phyloP scores from a whole-genome alignment of 768 basidiomycete species.

The Calocera viscosa region DNA sequence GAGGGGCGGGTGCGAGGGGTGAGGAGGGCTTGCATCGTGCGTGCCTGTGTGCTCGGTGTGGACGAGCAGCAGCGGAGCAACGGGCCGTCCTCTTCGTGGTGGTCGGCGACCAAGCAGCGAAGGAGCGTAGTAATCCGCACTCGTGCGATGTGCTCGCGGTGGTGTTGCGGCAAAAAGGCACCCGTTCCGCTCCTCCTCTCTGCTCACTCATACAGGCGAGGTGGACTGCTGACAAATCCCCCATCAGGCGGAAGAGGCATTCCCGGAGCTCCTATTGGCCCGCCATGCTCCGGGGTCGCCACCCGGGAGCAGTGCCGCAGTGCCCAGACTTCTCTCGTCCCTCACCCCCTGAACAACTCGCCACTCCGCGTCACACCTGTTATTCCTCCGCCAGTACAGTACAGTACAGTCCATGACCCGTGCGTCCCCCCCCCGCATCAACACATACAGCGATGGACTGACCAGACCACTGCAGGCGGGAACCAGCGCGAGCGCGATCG shows the following conservation, averaged over 20 bases:
- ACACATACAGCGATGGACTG: too few relatives aligned
- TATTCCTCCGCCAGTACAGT: neutral
- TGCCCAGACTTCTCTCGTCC: too few relatives aligned
- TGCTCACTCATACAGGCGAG: too few relatives aligned
- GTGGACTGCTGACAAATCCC: neutral
- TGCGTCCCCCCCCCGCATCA: neutral
- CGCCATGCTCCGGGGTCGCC: neutral
- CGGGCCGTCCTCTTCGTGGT: too few relatives aligned
- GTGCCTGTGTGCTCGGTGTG: neutral
- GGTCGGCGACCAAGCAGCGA: too few relatives aligned
- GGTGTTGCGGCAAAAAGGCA: too few relatives aligned
- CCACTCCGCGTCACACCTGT: neutral
- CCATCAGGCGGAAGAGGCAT: neutral
- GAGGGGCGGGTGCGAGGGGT: neutral
- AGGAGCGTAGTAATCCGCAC: too few relatives aligned
- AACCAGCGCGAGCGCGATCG: slow-evolving; percentile 74
- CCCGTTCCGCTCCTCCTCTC: too few relatives aligned
- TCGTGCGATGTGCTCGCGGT: too few relatives aligned
- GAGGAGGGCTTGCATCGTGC: neutral
- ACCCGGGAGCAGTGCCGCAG: too few relatives aligned
- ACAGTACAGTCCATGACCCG: neutral
- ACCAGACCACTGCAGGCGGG: slow-evolving; percentile 40
- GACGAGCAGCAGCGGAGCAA: neutral
- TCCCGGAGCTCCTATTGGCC: neutral
- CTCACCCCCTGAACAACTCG: neutral